These are phyloP conservation scores for Bombardia bombarda DNA, from an alignment of 495 filamentous ascomycete species.

Conservation along the genomic window DNA sequence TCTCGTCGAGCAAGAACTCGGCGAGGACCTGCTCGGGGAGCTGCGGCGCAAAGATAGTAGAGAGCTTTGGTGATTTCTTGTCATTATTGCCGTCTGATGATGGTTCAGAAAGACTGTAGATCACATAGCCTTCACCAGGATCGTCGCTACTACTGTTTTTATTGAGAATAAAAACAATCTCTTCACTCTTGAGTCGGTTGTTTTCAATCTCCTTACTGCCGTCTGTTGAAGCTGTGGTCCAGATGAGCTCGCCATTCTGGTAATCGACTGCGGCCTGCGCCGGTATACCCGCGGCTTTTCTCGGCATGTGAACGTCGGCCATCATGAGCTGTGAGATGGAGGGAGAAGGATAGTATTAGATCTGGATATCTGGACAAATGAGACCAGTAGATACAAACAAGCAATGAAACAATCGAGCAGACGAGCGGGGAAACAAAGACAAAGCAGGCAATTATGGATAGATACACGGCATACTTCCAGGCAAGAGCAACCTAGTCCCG, in stretches of 20 bases:
- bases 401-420: no score
- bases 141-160: neutral
- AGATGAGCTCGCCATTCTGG: slow-evolving; percentile 9
- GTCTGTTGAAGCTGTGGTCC: neutral
- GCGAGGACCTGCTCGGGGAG: slow-evolving; percentile 26
- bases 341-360: neutral
- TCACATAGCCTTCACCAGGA: slow-evolving; percentile 23
- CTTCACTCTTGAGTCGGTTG: slow-evolving; percentile 18
- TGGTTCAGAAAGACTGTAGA: slow-evolving; percentile 28
- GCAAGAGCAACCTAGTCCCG: no score
- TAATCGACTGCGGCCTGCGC: neutral
- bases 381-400: no score
- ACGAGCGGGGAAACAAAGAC: no score
- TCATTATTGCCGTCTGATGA: neutral
- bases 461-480: no score
- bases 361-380: no score
- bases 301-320: slow-evolving; percentile 5
- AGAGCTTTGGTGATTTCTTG: slow-evolving; percentile 22
- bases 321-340: neutral
- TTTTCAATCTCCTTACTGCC: neutral
- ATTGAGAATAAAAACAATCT: slow-evolving; percentile 27
- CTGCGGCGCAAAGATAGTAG: slow-evolving; percentile 4
- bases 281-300: neutral
- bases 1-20: slow-evolving; percentile 17
- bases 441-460: no score